Percentiles rank a stretch among this genome's conserved stretches.
Evolutionary conservation across 164 flowering plant species (phyloP).

Genomic region (Nymphaea thermarum): DNA sequence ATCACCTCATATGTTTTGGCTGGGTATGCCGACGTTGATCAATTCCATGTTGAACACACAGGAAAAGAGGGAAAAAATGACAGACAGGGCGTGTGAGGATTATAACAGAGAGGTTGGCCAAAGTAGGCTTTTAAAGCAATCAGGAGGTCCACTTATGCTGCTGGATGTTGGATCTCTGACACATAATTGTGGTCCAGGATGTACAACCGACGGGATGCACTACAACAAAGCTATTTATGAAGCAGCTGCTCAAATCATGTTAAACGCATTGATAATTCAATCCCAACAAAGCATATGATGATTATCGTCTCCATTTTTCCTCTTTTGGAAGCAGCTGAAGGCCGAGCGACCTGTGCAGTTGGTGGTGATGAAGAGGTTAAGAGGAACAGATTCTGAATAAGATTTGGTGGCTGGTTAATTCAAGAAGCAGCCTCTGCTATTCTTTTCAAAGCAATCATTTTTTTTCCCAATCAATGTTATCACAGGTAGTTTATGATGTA

Average conservation of each 20-base stretch:
- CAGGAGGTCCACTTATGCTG: slow-evolving; percentile 60
- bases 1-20: slow-evolving; percentile 79
- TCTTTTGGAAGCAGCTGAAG: no score
- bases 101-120: slow-evolving; percentile 25
- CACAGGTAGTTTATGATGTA: neutral
- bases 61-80: slow-evolving; percentile 51
- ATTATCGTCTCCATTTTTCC: neutral
- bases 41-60: slow-evolving; percentile 68
- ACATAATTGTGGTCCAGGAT: slow-evolving; percentile 53
- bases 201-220: slow-evolving; percentile 96
- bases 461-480: neutral
- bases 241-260: slow-evolving; percentile 67
- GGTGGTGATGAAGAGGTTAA: neutral
- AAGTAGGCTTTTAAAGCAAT: slow-evolving; percentile 52
- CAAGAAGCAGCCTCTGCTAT: neutral
- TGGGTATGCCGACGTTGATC: slow-evolving; percentile 67
- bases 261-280: slow-evolving; percentile 79
- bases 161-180: slow-evolving; percentile 54
- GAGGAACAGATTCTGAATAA: neutral
- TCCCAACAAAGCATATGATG: slow-evolving; percentile 57
- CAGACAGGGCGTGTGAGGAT: slow-evolving; percentile 20
- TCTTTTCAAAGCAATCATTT: neutral
- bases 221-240: slow-evolving; percentile 68
- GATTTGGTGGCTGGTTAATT: neutral
- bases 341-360: neutral